Percentiles rank a stretch among this genome's conserved stretches.
Evolutionary conservation across 805 yeast genomes (phyloP).

Genomic region (Lipomyces starkeyi): DNA sequence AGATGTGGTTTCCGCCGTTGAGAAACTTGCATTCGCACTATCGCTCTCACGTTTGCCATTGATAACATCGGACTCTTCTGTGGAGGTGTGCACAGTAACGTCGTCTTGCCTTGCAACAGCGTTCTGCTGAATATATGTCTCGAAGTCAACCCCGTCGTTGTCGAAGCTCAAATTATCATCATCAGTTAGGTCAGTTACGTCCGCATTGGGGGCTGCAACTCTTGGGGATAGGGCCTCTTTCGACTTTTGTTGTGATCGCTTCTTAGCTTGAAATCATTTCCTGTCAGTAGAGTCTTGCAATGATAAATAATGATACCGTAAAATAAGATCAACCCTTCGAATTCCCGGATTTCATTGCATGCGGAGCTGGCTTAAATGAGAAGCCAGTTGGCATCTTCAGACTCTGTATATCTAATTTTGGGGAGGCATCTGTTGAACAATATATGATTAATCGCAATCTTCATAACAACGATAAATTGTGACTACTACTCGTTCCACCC

Average conservation of each 20-base stretch:
- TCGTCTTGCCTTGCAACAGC: background rate
- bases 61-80: background rate
- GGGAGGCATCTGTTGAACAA: background rate
- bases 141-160: conserved; percentile 1
- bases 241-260: background rate
- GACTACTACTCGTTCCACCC: background rate
- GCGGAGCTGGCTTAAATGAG: conserved; percentile 5
- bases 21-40: background rate
- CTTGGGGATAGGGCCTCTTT: background rate
- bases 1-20: background rate
- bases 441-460: background rate
- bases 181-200: background rate
- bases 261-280: background rate
- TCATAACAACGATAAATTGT: background rate
- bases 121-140: background rate
- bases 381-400: conserved; percentile 6
- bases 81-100: background rate
- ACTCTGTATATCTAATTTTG: background rate
- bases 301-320: background rate
- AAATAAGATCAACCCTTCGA: conserved; percentile 2
- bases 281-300: background rate
- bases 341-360: conserved; percentile 3
- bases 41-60: background rate
- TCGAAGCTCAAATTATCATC: background rate
- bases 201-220: background rate